phyloP scores from a whole-genome alignment of 2,329 filamentous ascomycete species.

The Fusarium subglutinans region DNA sequence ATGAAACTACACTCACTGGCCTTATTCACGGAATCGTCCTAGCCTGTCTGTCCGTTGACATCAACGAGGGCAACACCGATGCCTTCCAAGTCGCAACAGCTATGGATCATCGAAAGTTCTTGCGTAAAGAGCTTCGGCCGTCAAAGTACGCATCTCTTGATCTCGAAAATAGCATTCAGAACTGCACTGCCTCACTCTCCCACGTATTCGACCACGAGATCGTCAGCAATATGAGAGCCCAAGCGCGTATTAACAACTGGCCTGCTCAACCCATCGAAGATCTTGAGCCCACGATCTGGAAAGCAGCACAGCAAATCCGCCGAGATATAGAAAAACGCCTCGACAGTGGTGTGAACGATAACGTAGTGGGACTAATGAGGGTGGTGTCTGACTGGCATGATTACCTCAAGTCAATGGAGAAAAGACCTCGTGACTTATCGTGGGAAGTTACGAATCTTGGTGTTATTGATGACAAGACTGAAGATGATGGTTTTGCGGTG shows the following conservation, averaged over 20 bases:
- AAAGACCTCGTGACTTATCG: neutral
- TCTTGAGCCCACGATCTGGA: neutral
- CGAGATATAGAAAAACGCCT: neutral
- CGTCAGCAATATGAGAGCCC: neutral
- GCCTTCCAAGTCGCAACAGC: neutral
- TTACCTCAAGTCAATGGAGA: neutral
- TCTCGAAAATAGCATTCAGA: neutral
- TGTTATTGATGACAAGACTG: neutral
- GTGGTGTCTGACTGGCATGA: conserved; percentile 4
- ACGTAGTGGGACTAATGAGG: neutral
- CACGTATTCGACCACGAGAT: neutral
- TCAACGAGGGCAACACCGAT: neutral
- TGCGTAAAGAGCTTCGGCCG: neutral
- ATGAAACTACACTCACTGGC: neutral
- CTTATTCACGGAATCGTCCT: neutral
- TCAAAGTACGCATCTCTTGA: neutral
- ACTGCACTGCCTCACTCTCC: neutral
- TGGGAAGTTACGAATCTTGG: conserved; percentile 8
- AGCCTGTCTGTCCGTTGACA: neutral
- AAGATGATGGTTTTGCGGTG: neutral
- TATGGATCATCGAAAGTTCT: neutral
- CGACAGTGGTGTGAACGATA: neutral
- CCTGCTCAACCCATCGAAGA: neutral
- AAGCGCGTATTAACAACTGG: conserved; percentile 2
- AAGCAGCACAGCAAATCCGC: neutral